Evolutionary conservation across 805 yeast genomes (phyloP).

Genomic region (Ogataea siamensis): DNA sequence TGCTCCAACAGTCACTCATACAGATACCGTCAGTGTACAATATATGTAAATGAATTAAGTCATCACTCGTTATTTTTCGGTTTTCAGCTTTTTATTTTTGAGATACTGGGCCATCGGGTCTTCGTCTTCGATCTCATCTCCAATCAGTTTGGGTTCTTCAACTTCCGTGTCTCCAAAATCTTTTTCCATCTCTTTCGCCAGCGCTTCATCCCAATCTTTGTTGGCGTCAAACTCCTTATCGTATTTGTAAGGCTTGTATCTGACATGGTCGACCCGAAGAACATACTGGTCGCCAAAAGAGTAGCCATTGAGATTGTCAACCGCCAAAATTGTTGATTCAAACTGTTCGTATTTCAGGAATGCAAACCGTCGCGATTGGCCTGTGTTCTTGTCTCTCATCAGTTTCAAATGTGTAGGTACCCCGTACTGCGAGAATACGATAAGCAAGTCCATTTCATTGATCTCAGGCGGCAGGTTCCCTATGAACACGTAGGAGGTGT

Average conservation of each 20-base stretch:
- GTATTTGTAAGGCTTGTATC: conserved; percentile 45
- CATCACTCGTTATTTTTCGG: conserved; percentile 2
- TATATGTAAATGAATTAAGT: conserved; percentile 1
- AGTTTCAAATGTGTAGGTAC: conserved; percentile 74
- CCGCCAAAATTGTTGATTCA: conserved; percentile 76
- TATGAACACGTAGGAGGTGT: conserved; percentile 74
- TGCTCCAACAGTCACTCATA: conserved; percentile 2
- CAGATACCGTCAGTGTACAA: conserved; percentile 7
- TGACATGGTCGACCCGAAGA: conserved; percentile 69
- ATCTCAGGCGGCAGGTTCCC: conserved; percentile 66
- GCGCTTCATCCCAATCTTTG: conserved; percentile 31
- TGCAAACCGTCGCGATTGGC: conserved; percentile 72
- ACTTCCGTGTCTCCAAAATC: conserved; percentile 44
- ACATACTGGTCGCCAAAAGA: conserved; percentile 41
- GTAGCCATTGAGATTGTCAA: conserved; percentile 82
- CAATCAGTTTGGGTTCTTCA: conserved; percentile 7
- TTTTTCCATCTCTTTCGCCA: conserved; percentile 42
- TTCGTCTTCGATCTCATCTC: conserved; percentile 16
- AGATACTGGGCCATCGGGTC: conserved; percentile 39
- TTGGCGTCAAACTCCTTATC: conserved; percentile 49
- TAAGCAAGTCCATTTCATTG: conserved; percentile 71
- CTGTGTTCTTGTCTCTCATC: conserved; percentile 62
- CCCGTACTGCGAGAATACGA: conserved; percentile 87
- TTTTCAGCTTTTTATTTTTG: conserved; percentile 11
- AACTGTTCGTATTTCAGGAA: conserved; percentile 82